Percentiles rank a stretch among this genome's conserved stretches.
Evolutionary conservation across 148 eudicot species (phyloP).

Genomic region (Cornus controversa): DNA sequence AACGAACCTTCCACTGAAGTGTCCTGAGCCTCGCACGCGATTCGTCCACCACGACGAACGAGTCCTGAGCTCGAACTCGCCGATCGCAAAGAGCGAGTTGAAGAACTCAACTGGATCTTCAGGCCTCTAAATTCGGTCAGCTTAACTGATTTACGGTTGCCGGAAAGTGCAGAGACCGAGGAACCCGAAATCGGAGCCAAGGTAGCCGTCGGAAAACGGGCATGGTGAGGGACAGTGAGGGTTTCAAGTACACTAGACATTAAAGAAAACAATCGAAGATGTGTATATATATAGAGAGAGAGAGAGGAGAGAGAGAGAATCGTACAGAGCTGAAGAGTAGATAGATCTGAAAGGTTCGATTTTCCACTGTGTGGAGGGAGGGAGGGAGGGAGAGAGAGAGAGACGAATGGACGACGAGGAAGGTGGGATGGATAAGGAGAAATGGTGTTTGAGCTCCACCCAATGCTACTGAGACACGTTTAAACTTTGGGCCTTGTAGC

Average conservation of each 20-base stretch:
- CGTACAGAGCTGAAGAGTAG: too few species aligned
- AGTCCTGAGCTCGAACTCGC: conserved; percentile 16
- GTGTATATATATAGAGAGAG: too few species aligned
- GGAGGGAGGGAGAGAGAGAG: too few species aligned
- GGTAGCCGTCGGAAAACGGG: conserved; percentile 30
- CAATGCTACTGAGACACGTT: too few species aligned
- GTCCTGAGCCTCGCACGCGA: conserved; percentile 72
- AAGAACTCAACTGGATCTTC: conserved; percentile 21
- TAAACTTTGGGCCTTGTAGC: too few species aligned
- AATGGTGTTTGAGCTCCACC: too few species aligned
- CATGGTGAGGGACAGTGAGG: conserved; percentile 50
- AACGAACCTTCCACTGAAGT: conserved; percentile 59
- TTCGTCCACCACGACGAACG: conserved; percentile 37
- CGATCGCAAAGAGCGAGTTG: conserved; percentile 22
- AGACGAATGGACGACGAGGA: too few species aligned
- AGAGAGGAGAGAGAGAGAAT: conserved; percentile 5
- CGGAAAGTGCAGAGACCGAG: conserved; percentile 23
- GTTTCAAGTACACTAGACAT: conserved; percentile 64
- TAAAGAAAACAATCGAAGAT: neutral
- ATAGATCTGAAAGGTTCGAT: too few species aligned
- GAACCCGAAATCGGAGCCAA: conserved; percentile 35
- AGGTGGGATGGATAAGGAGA: too few species aligned
- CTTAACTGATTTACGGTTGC: conserved; percentile 23
- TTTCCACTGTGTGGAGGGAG: too few species aligned
- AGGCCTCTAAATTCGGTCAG: conserved; percentile 45